Percentiles rank a stretch among this genome's conserved stretches.
Evolutionary conservation across 345 rosid genomes (phyloP).

Genomic region (Boechera retrofracta): DNA sequence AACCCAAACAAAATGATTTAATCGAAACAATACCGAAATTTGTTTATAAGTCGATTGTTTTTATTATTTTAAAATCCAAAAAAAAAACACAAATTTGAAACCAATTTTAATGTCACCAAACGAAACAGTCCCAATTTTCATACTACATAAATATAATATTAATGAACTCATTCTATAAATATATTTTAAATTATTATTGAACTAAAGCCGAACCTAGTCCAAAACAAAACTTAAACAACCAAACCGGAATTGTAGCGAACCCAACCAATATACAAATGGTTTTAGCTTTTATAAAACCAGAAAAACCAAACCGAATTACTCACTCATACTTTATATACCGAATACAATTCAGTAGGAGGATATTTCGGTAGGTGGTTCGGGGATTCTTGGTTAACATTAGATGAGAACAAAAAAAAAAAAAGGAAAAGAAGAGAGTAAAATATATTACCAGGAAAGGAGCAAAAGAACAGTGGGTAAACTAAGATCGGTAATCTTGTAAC

Average conservation of each 20-base stretch:
- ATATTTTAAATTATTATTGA: background rate
- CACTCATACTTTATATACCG: background rate
- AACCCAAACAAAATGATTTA: background rate
- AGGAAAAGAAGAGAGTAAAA: background rate
- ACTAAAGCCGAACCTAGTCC: background rate
- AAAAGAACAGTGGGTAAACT: constrained; percentile 46
- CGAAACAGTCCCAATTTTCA: background rate
- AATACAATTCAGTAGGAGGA: background rate
- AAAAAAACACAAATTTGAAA: background rate
- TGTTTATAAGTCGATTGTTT: background rate
- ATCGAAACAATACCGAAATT: background rate
- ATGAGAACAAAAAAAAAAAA: background rate
- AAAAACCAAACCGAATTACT: background rate
- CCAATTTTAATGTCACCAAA: background rate
- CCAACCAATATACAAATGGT: background rate
- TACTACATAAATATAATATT: background rate
- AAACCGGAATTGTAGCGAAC: background rate
- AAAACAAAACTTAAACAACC: background rate
- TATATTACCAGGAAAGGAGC: constrained; percentile 66
- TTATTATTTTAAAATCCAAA: background rate
- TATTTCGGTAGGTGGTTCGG: background rate
- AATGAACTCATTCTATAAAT: background rate
- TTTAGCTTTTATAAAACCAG: background rate
- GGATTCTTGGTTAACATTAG: background rate
- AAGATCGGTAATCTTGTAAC: constrained; percentile 35